A percentile compares a stretch with the other conserved stretches of the same genome.
Conservation (phyloP, 192 early-diverging fungal species). For the Hyaloraphidium curvatum region DNA sequence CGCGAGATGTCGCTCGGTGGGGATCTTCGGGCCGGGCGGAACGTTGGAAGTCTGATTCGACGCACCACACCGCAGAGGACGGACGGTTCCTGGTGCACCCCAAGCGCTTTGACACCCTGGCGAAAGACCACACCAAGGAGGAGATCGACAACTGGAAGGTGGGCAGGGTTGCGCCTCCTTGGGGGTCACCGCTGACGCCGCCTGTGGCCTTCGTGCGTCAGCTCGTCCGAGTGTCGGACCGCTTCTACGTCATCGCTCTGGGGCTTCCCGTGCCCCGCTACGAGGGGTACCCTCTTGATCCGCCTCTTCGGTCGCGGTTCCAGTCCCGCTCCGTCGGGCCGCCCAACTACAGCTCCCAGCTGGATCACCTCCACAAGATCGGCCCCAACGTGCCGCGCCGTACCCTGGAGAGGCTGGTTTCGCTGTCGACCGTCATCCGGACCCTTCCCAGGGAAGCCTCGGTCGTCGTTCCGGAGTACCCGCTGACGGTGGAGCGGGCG, state of each 20-base stretch:
- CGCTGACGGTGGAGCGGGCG: conserved; percentile 25
- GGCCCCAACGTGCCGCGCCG: conserved; percentile 20
- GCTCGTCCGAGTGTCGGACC: conserved; percentile 40
- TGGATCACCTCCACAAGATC: conserved; percentile 22
- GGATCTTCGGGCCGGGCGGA: not conserved
- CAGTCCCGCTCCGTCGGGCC: conserved; percentile 32
- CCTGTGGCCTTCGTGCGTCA: not conserved
- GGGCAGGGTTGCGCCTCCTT: too few species aligned
- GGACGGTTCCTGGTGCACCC: conserved; percentile 55
- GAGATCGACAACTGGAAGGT: conserved; percentile 29
- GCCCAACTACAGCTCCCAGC: conserved; percentile 20
- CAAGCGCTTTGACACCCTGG: conserved; percentile 39
- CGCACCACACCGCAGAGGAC: too few species aligned
- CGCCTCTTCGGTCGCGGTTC: conserved; percentile 61
- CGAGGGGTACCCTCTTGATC: conserved; percentile 50
- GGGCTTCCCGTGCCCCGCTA: conserved; percentile 53
- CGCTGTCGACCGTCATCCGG: conserved; percentile 31
- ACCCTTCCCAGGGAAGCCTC: conserved; percentile 17
- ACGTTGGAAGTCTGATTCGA: too few species aligned
- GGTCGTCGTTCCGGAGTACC: conserved; percentile 37
- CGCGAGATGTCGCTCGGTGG: conserved; percentile 49
- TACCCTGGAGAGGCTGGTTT: conserved; percentile 30
- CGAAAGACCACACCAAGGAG: conserved; percentile 22
- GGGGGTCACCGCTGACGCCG: too few species aligned
- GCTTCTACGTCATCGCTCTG: conserved; percentile 54